Percentiles rank a stretch among this genome's conserved stretches.
Evolutionary conservation across 306 rosid genomes (phyloP).

Genomic region (Datisca glomerata): DNA sequence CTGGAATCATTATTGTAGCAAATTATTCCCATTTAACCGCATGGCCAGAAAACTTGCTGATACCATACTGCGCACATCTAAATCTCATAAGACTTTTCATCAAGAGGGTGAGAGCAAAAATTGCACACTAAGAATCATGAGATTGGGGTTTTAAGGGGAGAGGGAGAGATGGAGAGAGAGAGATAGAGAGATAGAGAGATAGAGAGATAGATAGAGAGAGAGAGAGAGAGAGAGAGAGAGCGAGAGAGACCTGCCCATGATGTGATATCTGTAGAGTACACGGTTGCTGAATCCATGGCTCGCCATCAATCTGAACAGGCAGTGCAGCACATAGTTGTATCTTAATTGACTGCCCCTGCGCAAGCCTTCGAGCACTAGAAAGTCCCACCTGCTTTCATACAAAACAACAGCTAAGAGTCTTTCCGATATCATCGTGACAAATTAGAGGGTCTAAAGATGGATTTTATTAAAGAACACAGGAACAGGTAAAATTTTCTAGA

Average conservation of each 20-base stretch:
- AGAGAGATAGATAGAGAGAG: constrained; percentile 1
- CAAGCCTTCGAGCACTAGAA: constrained; percentile 95
- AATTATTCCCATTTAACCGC: too few relatives aligned
- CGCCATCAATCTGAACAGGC: constrained; percentile 98
- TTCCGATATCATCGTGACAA: not conserved
- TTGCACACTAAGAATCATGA: too few relatives aligned
- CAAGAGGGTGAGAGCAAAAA: too few relatives aligned
- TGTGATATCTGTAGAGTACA: constrained; percentile 73
- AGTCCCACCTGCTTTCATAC: constrained; percentile 69
- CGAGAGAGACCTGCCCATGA: constrained; percentile 77
- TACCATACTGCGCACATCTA: too few relatives aligned
- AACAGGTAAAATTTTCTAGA: not conserved
- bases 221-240: constrained; percentile 11
- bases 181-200: not conserved
- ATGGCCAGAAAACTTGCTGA: too few relatives aligned
- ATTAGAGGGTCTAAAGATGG: constrained; percentile 1
- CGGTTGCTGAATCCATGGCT: constrained; percentile 84
- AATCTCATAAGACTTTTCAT: too few relatives aligned
- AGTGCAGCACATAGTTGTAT: constrained; percentile 62
- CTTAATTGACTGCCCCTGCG: constrained; percentile 89
- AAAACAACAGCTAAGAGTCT: constrained; percentile 10
- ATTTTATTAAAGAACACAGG: not conserved
- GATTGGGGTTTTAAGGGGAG: too few relatives aligned
- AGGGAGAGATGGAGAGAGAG: not conserved
- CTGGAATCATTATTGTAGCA: too few relatives aligned